Evolutionary conservation across 2,329 filamentous ascomycete genomes (phyloP), one percentile per base, ranked within the genome.

Genomic region (Fusarium sarcochroum): DNA sequence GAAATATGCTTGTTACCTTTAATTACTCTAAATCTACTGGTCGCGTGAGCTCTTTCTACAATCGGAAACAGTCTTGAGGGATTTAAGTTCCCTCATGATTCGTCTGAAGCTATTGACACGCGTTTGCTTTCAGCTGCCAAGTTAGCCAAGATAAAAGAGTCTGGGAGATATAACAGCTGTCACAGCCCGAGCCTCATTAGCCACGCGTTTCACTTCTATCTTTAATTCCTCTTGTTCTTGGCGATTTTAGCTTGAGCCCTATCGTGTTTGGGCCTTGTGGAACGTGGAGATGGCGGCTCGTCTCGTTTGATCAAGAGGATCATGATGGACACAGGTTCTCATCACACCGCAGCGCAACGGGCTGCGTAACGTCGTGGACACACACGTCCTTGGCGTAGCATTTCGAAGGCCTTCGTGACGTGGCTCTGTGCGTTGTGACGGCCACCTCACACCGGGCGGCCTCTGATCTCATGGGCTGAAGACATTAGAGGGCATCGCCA

Each of bases 21-120:
- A 23, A 42, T 17, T 6, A 21, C 11, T 20, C 10, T 30, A 25
- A 47, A 20, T 25, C 34, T 17, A 11, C 34, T 64, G 40, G 50
- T 69, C 66, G 66, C 61, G 66, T 69, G 66, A 69, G 49, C 42
- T 63, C 37, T 63, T 63, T 63, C 60, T 58, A 57, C 35, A 25
- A 41, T 54, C 20, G 63, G 35, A 57, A 15, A 35, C 14, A 27
- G 2, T 21, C 7, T 14, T 49, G 37, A 18, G 18, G 32, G 38
- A 27, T 41, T 25, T 18, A 11, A n/a, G 2, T n/a, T 17, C 18
- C 9, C 30, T n/a, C 38, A 2, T 57, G 59, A 63, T 63, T 63
- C 50, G 59, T 44, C 48, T 47, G 20, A 48, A 41, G 41, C 23
- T 35, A 46, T 40, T 32, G 35, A 40, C 41, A 34, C n/a, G 4